These are phyloP conservation scores for Polygonum maritimum DNA, from an alignment of 148 eudicot genomes.

Conservation along the genomic window DNA sequence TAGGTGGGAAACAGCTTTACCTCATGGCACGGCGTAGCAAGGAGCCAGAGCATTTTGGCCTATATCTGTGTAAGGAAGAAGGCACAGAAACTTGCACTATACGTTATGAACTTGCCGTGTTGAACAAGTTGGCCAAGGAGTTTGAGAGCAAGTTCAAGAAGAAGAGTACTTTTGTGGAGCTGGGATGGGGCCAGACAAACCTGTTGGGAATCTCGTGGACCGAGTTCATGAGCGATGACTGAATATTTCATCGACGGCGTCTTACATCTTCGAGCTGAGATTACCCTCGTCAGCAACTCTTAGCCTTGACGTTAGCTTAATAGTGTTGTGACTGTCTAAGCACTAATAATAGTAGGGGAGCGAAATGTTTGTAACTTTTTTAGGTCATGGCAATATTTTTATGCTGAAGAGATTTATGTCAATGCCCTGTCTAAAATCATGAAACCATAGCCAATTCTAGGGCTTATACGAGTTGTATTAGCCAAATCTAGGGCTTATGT, in stretches of 20 bases:
- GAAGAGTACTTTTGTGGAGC: neutral
- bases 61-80: neutral
- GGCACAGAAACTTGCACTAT: neutral
- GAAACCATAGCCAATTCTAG: too few species aligned
- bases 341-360: too few species aligned
- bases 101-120: neutral
- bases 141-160: neutral
- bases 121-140: neutral
- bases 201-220: neutral
- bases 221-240: neutral
- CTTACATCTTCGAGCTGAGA: neutral
- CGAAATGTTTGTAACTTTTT: too few species aligned
- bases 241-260: neutral
- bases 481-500: too few species aligned
- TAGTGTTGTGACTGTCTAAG: too few species aligned
- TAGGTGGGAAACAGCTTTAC: conserved; percentile 82
- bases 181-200: neutral
- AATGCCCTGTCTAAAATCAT: too few species aligned
- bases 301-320: too few species aligned
- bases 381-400: too few species aligned
- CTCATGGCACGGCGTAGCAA: conserved; percentile 52
- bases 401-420: too few species aligned
- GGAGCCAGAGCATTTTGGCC: conserved; percentile 19
- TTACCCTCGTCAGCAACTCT: neutral
- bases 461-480: too few species aligned